Evolutionary conservation across 2,329 filamentous ascomycete species (phyloP).

Genomic region (Penicillium sp.): DNA sequence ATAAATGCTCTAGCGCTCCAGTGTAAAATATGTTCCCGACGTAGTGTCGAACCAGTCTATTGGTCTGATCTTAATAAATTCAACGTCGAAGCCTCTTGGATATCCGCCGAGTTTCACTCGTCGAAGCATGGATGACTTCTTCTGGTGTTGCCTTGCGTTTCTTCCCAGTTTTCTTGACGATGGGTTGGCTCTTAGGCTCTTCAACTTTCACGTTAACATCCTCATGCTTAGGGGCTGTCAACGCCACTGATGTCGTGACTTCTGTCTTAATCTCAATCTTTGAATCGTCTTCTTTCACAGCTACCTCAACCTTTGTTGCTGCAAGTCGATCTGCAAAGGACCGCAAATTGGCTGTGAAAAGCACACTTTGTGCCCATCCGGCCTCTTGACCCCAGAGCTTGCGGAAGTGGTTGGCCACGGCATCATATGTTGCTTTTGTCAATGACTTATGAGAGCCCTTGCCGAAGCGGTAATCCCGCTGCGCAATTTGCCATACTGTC

Average conservation of each 20-base stretch:
- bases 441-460: constrained; percentile 80
- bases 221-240: constrained; percentile 28
- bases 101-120: constrained; percentile 28
- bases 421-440: constrained; percentile 85
- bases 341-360: constrained; percentile 90
- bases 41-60: neutral
- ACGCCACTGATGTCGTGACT: constrained; percentile 26
- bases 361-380: constrained; percentile 95
- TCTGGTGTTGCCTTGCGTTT: constrained; percentile 21
- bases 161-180: constrained; percentile 10
- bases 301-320: constrained; percentile 38
- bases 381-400: constrained; percentile 88
- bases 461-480: constrained; percentile 91
- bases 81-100: constrained; percentile 32
- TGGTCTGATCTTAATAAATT: neutral
- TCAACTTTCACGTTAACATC: constrained; percentile 20
- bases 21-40: neutral
- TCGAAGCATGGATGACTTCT: constrained; percentile 19
- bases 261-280: constrained; percentile 29
- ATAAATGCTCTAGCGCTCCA: neutral
- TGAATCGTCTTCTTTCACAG: constrained; percentile 30
- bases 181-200: constrained; percentile 14
- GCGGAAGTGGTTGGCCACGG: constrained; percentile 86
- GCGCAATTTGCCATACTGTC: constrained; percentile 92
- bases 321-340: constrained; percentile 72